A percentile compares a stretch with the other conserved stretches of the same genome.
phyloP scores from a whole-genome alignment of 2,329 filamentous ascomycete species.

The Didymella segeticola region DNA sequence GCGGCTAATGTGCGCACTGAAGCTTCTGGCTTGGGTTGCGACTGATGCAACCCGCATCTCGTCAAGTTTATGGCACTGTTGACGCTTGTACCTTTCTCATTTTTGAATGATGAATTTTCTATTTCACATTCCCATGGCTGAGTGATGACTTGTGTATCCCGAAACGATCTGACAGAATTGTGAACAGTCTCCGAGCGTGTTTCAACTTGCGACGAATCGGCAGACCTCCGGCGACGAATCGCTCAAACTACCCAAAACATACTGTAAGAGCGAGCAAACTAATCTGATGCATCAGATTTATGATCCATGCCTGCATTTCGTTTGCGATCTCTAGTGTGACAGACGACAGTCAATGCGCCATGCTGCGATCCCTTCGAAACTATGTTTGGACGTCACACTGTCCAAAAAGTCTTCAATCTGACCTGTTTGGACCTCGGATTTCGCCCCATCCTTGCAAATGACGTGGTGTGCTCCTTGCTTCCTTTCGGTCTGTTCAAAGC shows the following conservation, averaged over 20 bases:
- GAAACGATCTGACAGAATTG: too few relatives aligned
- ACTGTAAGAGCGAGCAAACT: background rate
- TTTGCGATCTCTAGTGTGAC: background rate
- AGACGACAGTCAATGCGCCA: background rate
- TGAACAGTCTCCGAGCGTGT: background rate
- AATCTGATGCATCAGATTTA: background rate
- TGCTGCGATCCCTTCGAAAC: background rate
- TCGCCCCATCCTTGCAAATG: background rate
- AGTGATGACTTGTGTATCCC: too few relatives aligned
- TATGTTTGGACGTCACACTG: background rate
- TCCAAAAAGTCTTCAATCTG: background rate
- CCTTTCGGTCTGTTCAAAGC: background rate
- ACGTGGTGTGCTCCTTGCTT: background rate
- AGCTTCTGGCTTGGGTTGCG: too few relatives aligned
- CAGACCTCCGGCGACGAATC: background rate
- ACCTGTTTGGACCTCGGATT: background rate
- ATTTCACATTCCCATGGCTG: too few relatives aligned
- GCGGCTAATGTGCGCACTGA: too few relatives aligned
- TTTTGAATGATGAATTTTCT: too few relatives aligned
- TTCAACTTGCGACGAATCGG: background rate
- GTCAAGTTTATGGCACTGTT: too few relatives aligned
- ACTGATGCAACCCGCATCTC: too few relatives aligned
- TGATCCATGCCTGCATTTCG: background rate
- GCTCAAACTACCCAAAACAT: background rate
- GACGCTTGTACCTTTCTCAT: too few relatives aligned